Conservation (phyloP, 2,329 filamentous ascomycete species). For the Rachicladosporium sp. region DNA sequence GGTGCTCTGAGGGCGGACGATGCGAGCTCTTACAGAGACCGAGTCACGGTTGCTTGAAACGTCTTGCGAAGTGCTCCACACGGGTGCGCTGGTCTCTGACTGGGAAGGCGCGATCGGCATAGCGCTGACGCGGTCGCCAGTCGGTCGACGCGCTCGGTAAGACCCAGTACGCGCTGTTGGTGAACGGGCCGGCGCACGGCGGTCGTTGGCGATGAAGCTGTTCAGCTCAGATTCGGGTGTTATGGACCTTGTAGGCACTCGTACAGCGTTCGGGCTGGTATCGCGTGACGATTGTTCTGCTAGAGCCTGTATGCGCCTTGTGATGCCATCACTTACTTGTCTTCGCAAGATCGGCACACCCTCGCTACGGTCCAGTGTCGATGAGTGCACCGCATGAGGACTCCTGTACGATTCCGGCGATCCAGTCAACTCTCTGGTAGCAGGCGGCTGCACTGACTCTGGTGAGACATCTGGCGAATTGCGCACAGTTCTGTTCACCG, state of each 20-base stretch:
- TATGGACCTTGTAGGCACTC: slow-evolving; percentile 7
- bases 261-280: slow-evolving; percentile 10
- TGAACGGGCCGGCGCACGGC: slow-evolving; percentile 2
- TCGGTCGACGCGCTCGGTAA: slow-evolving; percentile 1
- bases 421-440: not conserved
- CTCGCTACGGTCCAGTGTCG: slow-evolving; percentile 9
- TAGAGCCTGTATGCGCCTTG: slow-evolving; percentile 84
- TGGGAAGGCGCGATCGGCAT: slow-evolving; percentile 7
- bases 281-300: slow-evolving; percentile 50
- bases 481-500: too few species aligned
- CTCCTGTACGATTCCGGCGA: not conserved
- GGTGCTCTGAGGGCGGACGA: slow-evolving; percentile 52
- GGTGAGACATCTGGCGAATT: too few species aligned
- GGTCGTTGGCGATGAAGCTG: slow-evolving; percentile 2
- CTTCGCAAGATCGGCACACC: slow-evolving; percentile 43
- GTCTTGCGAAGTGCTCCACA: slow-evolving; percentile 30
- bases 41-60: slow-evolving; percentile 49
- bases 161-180: slow-evolving; percentile 3
- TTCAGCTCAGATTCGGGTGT: slow-evolving; percentile 9
- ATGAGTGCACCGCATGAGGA: slow-evolving; percentile 16
- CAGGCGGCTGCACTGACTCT: too few species aligned
- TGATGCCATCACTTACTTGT: slow-evolving; percentile 81
- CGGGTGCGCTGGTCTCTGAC: slow-evolving; percentile 17
- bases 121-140: slow-evolving; percentile 6
- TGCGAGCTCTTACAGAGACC: slow-evolving; percentile 78